These are phyloP conservation scores for Erythrobasidium yunnanense DNA, from an alignment of 768 basidiomycete genomes.

Conservation along the genomic window DNA sequence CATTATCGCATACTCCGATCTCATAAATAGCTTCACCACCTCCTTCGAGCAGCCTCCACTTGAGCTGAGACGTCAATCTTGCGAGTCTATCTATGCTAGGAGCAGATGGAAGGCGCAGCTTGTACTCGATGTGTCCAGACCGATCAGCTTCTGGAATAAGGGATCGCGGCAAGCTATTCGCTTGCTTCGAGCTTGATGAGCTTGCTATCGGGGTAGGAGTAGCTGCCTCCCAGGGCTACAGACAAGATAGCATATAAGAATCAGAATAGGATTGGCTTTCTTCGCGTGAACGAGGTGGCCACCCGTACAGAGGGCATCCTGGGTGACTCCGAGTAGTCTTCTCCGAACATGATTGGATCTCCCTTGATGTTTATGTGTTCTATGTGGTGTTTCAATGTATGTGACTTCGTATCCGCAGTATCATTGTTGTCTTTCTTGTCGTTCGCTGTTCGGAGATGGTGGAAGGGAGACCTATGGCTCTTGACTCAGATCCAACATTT, in stretches of 20 bases:
- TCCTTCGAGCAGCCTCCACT: slow-evolving; percentile 82
- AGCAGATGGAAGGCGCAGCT: slow-evolving; percentile 30
- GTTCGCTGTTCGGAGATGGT: neutral
- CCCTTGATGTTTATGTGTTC: neutral
- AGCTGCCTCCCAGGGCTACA: slow-evolving; percentile 5
- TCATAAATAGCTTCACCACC: slow-evolving; percentile 70
- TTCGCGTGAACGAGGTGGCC: neutral
- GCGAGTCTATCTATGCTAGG: slow-evolving; percentile 41
- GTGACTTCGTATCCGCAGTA: slow-evolving; percentile 18
- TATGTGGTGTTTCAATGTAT: neutral
- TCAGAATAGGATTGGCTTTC: neutral
- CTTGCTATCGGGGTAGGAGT: neutral
- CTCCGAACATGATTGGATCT: slow-evolving; percentile 30
- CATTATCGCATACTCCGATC: slow-evolving; percentile 69
- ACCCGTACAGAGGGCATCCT: slow-evolving; percentile 25
- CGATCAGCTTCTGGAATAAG: slow-evolving; percentile 30
- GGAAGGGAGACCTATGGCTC: neutral
- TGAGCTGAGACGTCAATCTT: slow-evolving; percentile 77
- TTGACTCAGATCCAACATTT: too few relatives aligned
- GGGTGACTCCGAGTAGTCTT: slow-evolving; percentile 32
- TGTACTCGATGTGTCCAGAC: slow-evolving; percentile 34
- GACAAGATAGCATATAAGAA: neutral
- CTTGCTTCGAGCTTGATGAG: neutral
- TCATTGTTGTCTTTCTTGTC: neutral
- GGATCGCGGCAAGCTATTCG: slow-evolving; percentile 3